Conservation (phyloP, 768 basidiomycete genomes). For the Pulveroboletus sp. region DNA sequence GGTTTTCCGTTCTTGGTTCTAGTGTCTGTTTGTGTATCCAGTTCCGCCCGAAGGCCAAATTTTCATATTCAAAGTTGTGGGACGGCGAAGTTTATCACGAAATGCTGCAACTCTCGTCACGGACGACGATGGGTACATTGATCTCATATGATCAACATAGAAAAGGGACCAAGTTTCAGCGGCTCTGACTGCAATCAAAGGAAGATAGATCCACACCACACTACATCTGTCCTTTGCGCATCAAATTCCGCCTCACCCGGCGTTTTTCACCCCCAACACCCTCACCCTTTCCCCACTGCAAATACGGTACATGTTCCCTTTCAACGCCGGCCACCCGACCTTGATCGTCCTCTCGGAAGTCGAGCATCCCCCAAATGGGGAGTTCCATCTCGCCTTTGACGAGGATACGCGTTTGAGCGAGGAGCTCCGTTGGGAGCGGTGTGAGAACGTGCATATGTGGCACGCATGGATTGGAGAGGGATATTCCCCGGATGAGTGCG, state of each 20-base stretch:
- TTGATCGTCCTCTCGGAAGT: slow-evolving; percentile 47
- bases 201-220: too few species aligned
- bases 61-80: too few species aligned
- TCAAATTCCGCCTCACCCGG: slow-evolving; percentile 80
- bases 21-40: too few species aligned
- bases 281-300: slow-evolving; percentile 72
- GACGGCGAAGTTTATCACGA: too few species aligned
- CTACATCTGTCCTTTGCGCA: slow-evolving; percentile 76
- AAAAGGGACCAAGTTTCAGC: too few species aligned
- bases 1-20: too few species aligned
- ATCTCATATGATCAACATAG: too few species aligned
- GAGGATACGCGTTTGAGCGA: slow-evolving; percentile 39
- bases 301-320: slow-evolving; percentile 64
- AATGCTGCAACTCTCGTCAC: too few species aligned
- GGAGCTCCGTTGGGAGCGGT: slow-evolving; percentile 53
- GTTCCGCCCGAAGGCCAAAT: too few species aligned
- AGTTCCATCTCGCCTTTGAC: slow-evolving; percentile 89
- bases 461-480: slow-evolving; percentile 26
- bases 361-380: slow-evolving; percentile 85
- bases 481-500: slow-evolving; percentile 63
- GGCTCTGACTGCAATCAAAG: too few species aligned
- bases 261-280: slow-evolving; percentile 72
- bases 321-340: slow-evolving; percentile 48
- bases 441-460: slow-evolving; percentile 71
- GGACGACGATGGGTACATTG: too few species aligned